Percentiles rank a stretch among this genome's conserved stretches.
These are phyloP conservation scores for Penicillium corylophilum DNA, from an alignment of 2,329 filamentous ascomycete species.

Conservation along the genomic window DNA sequence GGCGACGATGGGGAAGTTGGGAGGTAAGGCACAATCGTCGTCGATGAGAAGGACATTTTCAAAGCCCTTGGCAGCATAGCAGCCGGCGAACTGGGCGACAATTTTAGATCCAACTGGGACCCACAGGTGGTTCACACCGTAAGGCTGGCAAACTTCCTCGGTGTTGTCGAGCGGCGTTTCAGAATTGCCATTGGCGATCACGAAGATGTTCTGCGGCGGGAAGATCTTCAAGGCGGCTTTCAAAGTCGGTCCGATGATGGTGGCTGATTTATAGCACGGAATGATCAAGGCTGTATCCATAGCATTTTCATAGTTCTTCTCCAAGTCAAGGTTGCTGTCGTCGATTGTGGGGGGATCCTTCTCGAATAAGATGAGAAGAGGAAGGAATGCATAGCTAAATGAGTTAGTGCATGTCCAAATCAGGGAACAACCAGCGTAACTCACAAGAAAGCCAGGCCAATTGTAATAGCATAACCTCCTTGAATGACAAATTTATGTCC, in stretches of 20 bases:
- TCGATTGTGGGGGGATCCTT: conserved; percentile 27
- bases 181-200: conserved; percentile 51
- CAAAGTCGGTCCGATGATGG: conserved; percentile 44
- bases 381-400: conserved; percentile 30
- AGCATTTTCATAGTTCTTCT: conserved; percentile 26
- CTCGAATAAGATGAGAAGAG: conserved; percentile 35
- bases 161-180: conserved; percentile 49
- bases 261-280: conserved; percentile 50
- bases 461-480: conserved; percentile 44
- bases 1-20: conserved; percentile 50
- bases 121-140: conserved; percentile 52
- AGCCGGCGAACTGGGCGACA: conserved; percentile 51
- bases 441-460: conserved; percentile 40
- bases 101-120: conserved; percentile 51
- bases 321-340: conserved; percentile 15
- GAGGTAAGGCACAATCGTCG: conserved; percentile 50
- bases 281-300: conserved; percentile 44
- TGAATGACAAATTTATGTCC: conserved; percentile 40
- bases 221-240: conserved; percentile 50
- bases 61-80: conserved; percentile 47
- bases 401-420: not conserved
- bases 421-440: conserved; percentile 3
- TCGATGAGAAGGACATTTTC: conserved; percentile 51
- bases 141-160: conserved; percentile 45
- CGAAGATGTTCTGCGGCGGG: conserved; percentile 47